Percentiles rank a stretch among this genome's conserved stretches.
Evolutionary conservation across 2,329 filamentous ascomycete species (phyloP).

Genomic region (Colletotrichum sp.): DNA sequence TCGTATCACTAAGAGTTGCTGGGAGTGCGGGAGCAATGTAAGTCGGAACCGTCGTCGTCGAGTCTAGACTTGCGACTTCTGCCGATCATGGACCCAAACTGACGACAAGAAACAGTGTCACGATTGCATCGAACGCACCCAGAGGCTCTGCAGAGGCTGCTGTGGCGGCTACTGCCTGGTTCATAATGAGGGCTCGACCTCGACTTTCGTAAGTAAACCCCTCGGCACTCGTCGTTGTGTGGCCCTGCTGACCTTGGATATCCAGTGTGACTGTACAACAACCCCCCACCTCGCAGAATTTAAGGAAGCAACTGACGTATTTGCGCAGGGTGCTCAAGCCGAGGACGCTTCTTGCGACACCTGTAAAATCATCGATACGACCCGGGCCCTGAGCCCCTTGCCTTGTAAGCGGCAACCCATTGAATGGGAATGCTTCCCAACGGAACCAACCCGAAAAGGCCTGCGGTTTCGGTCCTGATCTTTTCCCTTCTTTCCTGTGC

Average conservation of each 20-base stretch:
- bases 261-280: conserved; percentile 53
- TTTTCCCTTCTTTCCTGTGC: neutral
- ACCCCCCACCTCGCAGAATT: neutral
- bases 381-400: neutral
- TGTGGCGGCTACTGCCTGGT: conserved; percentile 81
- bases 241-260: conserved; percentile 30
- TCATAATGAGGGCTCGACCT: conserved; percentile 82
- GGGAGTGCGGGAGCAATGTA: conserved; percentile 85
- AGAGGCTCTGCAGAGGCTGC: conserved; percentile 75
- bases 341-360: conserved; percentile 23
- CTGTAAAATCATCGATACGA: neutral
- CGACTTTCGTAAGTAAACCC: conserved; percentile 55
- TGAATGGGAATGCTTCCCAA: neutral
- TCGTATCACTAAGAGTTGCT: conserved; percentile 75
- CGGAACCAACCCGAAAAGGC: neutral
- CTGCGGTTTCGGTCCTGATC: neutral
- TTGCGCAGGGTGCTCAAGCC: conserved; percentile 20
- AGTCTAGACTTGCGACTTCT: neutral
- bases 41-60: conserved; percentile 31
- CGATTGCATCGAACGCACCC: conserved; percentile 74
- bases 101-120: conserved; percentile 61
- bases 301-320: neutral
- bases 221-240: neutral
- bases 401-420: neutral
- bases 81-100: neutral